phyloP scores from a whole-genome alignment of 345 rosid species.

The Draba incana region DNA sequence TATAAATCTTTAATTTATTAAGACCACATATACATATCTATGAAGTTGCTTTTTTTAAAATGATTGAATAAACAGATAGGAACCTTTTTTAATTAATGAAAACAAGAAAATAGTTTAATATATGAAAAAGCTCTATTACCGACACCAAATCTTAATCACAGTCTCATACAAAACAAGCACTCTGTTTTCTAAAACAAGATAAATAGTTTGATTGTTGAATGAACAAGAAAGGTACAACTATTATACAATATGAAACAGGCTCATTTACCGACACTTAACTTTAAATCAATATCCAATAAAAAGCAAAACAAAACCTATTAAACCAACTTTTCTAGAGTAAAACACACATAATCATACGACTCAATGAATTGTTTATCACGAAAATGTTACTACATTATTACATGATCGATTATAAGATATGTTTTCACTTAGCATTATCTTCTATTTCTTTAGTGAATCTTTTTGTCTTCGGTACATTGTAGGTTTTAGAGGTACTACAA shows the following conservation, averaged over 20 bases:
- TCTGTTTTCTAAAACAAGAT: background rate
- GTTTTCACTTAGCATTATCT: background rate
- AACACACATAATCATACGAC: background rate
- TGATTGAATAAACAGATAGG: background rate
- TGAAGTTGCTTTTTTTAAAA: conserved; percentile 9
- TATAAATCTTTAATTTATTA: conserved; percentile 11
- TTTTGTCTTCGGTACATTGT: background rate
- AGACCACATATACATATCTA: background rate
- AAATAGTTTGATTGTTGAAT: conserved; percentile 6
- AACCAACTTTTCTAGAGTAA: conserved; percentile 17
- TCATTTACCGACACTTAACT: conserved; percentile 34
- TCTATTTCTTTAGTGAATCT: background rate
- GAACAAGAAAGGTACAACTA: background rate
- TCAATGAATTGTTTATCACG: background rate
- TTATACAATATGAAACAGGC: conserved; percentile 6
- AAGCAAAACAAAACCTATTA: conserved; percentile 16
- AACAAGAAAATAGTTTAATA: conserved; percentile 1
- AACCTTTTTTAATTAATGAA: background rate
- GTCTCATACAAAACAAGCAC: conserved; percentile 19
- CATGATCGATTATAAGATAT: conserved; percentile 2
- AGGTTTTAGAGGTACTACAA: conserved; percentile 72
- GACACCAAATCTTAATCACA: conserved; percentile 35
- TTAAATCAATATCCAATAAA: conserved; percentile 2
- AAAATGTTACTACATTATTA: conserved; percentile 12
- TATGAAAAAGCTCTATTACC: conserved; percentile 28